These are phyloP conservation scores for Trypanosoma conorhini DNA, from an alignment of 208 protist species.

Conservation along the genomic window DNA sequence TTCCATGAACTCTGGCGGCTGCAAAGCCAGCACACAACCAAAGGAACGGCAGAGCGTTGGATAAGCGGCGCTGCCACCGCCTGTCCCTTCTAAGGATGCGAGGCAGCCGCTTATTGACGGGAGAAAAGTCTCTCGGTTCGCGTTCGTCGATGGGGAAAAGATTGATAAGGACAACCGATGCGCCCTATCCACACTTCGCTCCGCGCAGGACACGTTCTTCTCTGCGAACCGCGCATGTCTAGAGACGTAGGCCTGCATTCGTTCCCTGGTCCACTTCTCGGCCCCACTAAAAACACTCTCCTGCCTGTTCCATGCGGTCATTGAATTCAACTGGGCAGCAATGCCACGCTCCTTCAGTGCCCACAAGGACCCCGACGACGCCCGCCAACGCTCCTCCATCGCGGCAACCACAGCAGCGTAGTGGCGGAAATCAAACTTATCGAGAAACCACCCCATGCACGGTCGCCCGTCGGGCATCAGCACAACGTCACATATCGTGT, in stretches of 20 bases:
- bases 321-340: conserved; percentile 7
- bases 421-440: conserved; percentile 25
- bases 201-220: background rate
- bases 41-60: conserved; percentile 19
- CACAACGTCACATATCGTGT: conserved; percentile 39
- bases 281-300: conserved; percentile 20
- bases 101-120: background rate
- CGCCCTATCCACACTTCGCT: conserved; percentile 10
- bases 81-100: background rate
- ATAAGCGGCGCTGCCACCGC: background rate
- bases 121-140: conserved; percentile 10
- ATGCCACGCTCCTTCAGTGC: conserved; percentile 19
- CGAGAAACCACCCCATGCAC: conserved; percentile 45
- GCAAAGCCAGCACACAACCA: conserved; percentile 9
- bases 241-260: conserved; percentile 3
- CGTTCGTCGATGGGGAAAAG: conserved; percentile 5
- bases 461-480: conserved; percentile 36
- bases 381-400: conserved; percentile 31
- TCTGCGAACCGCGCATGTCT: conserved; percentile 13
- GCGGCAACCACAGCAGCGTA: conserved; percentile 20
- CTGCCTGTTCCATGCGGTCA: conserved; percentile 13
- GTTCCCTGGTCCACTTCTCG: conserved; percentile 7
- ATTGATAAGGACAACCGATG: conserved; percentile 23
- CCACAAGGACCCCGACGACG: conserved; percentile 22
- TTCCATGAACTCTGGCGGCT: background rate